Evolutionary conservation across 106 monocot genomes (phyloP).

Genomic region (Platanthera guangdongensis): DNA sequence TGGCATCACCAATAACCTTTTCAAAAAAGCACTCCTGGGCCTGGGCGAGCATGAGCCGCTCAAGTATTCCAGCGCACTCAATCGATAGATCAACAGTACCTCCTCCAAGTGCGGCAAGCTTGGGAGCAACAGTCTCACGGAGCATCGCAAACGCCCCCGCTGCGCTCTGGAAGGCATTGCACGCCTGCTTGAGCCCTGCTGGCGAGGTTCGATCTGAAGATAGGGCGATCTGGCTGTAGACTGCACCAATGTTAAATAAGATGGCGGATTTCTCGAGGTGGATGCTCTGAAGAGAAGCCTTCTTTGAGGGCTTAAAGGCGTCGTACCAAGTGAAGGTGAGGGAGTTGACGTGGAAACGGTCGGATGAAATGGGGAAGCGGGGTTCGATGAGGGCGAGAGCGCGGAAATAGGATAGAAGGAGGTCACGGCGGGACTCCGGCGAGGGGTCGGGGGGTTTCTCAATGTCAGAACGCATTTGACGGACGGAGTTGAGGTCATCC

Average conservation of each 20-base stretch:
- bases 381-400: constrained; percentile 52
- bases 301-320: constrained; percentile 66
- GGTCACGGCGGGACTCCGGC: constrained; percentile 43
- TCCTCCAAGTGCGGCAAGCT: constrained; percentile 12
- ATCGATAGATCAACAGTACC: constrained; percentile 42
- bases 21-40: constrained; percentile 84
- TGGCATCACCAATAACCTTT: constrained; percentile 52
- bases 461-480: constrained; percentile 35
- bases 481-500: constrained; percentile 52
- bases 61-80: constrained; percentile 71
- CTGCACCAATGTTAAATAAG: constrained; percentile 77
- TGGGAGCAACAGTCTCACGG: constrained; percentile 15
- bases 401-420: constrained; percentile 52
- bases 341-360: constrained; percentile 26
- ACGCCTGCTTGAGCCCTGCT: constrained; percentile 49
- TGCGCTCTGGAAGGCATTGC: constrained; percentile 53
- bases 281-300: constrained; percentile 40
- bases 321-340: constrained; percentile 82
- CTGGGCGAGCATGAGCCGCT: constrained; percentile 89
- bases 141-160: constrained; percentile 53
- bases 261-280: constrained; percentile 65
- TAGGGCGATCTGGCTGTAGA: constrained; percentile 61
- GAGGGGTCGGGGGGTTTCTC: constrained; percentile 23
- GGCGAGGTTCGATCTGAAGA: constrained; percentile 26
- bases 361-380: constrained; percentile 49